Evolutionary conservation across 257 asterid genomes (phyloP).

Genomic region (Lavandula angustifolia): DNA sequence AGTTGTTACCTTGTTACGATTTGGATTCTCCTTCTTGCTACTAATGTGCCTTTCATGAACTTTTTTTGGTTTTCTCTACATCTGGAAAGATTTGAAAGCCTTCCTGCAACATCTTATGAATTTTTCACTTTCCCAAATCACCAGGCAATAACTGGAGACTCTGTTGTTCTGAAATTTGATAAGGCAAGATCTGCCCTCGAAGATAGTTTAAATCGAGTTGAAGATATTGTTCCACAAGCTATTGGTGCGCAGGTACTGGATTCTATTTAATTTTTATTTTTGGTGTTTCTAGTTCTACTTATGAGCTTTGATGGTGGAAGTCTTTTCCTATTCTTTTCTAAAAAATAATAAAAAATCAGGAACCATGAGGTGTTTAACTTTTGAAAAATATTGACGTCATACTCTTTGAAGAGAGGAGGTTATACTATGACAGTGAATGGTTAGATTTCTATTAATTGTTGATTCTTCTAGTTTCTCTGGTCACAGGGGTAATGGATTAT

Average conservation of each 20-base stretch:
- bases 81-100: slow-evolving; percentile 15
- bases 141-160: slow-evolving; percentile 97
- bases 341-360: neutral
- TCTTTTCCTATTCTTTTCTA: neutral
- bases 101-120: slow-evolving; percentile 19
- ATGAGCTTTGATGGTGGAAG: slow-evolving; percentile 2
- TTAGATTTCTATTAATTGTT: slow-evolving; percentile 6
- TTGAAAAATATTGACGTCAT: neutral
- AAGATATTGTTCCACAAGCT: slow-evolving; percentile 87
- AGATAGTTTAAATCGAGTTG: slow-evolving; percentile 86
- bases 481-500: slow-evolving; percentile 11
- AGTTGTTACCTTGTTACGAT: neutral
- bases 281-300: neutral
- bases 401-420: neutral
- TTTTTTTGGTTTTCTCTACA: slow-evolving; percentile 20
- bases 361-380: neutral
- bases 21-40: neutral
- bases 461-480: slow-evolving; percentile 25
- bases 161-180: slow-evolving; percentile 86
- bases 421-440: neutral
- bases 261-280: slow-evolving; percentile 1
- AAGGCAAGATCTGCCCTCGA: slow-evolving; percentile 88
- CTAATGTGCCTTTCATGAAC: slow-evolving; percentile 17
- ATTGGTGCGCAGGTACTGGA: slow-evolving; percentile 81
- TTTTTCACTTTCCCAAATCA: slow-evolving; percentile 18